phyloP scores from a whole-genome alignment of 495 filamentous ascomycete species.

The Astrothelium macrocarpum region DNA sequence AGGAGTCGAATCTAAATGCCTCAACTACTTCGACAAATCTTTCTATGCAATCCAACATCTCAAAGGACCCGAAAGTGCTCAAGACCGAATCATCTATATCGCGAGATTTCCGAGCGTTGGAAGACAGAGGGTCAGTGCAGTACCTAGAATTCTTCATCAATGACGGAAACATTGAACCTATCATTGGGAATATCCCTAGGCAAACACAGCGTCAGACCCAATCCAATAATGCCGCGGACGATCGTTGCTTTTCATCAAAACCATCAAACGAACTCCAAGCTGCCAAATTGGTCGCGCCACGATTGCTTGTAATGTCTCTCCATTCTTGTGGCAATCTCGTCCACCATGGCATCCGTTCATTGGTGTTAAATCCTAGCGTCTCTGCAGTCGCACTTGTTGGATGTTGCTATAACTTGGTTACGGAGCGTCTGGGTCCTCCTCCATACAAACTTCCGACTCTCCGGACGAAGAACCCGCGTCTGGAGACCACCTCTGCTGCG shows the following conservation, averaged over 20 bases:
- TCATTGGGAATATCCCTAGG: slow-evolving; percentile 25
- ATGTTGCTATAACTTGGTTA: slow-evolving; percentile 95
- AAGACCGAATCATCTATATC: neutral
- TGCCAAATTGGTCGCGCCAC: slow-evolving; percentile 23
- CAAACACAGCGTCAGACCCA: neutral
- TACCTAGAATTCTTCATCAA: slow-evolving; percentile 49
- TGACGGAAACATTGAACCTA: slow-evolving; percentile 32
- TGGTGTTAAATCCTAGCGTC: slow-evolving; percentile 72
- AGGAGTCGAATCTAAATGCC: neutral
- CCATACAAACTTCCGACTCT: slow-evolving; percentile 66
- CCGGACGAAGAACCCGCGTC: slow-evolving; percentile 48
- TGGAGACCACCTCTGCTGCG: slow-evolving; percentile 47
- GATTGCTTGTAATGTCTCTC: slow-evolving; percentile 81
- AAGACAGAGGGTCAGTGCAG: slow-evolving; percentile 38
- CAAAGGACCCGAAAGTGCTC: neutral
- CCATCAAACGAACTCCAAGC: slow-evolving; percentile 24
- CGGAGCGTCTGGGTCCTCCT: slow-evolving; percentile 76
- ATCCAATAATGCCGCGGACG: slow-evolving; percentile 10
- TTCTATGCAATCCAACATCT: neutral
- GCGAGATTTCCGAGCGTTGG: neutral
- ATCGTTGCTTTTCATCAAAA: slow-evolving; percentile 15
- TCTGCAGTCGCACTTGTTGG: slow-evolving; percentile 87
- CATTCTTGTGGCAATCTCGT: slow-evolving; percentile 95
- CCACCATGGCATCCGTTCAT: slow-evolving; percentile 84
- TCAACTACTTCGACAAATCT: neutral